Base-by-base conservation (phyloP, 805 yeast genomes). In the Groenewaldozyma tartarivorans region DNA sequence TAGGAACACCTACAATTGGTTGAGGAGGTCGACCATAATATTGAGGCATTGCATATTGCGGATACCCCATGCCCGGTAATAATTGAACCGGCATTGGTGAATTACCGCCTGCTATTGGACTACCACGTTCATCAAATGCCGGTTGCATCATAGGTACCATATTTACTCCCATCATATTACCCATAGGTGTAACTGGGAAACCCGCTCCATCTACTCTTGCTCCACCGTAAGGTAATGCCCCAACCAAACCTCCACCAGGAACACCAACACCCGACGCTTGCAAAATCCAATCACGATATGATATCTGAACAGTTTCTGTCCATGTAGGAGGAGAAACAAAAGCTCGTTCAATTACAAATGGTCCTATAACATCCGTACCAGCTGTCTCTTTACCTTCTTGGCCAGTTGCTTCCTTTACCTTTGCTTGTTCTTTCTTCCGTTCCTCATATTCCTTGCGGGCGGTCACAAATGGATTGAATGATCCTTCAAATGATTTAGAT, bases 321-420 rank as follows among this genome's bases (percentile, higher is more conserved):
- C 94, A 83, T 0, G 88, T 79, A 39, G 94, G 94, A 6, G 84
- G 79, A 0, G 90, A 79, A 32, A 68, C 67, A 57, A 72, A 84
- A 4, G 92, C 77, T 50, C 67, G 75, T 49, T 79, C 87, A 45
- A 79, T 65, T 13, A 26, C 20, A 30, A 45, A 43, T 13, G 44
- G 11, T 15, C n/a, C n/a, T n/a, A n/a, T n/a, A n/a, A 18, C 15
- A 15, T 30, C 22, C 3, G 36, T 30, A 19, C 19, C 29, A 21
- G 22, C 24, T 18, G 3, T 24, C 13, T 24, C 29, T 24, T 7
- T 7, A 9, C 11, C 13, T 13, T 24, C 29, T 24, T 24, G 7
- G 7, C 11, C 15, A 20, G 40, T 24, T 15, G 26, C 30, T 27
- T 30, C 43, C 5, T 20, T 17, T n/a, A n/a, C n/a, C n/a, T n/a